Evolutionary conservation across 2,329 filamentous ascomycete genomes (phyloP).

Genomic region (Colletotrichum sp.): DNA sequence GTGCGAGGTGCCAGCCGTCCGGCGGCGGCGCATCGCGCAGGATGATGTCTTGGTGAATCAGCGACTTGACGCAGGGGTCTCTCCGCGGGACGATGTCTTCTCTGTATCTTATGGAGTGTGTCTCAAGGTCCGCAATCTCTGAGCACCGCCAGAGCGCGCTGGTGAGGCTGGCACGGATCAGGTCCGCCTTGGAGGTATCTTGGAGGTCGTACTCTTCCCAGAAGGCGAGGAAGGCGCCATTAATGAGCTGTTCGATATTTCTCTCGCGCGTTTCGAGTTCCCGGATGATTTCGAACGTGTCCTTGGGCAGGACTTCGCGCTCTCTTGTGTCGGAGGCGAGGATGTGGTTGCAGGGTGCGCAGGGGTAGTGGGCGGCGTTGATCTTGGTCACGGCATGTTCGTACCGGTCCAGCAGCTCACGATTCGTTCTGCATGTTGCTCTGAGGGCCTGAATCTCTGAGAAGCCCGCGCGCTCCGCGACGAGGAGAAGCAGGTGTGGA

Average conservation of each 20-base stretch:
- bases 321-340: constrained; percentile 18
- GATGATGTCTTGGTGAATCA: constrained; percentile 18
- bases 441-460: constrained; percentile 11
- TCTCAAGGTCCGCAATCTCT: constrained; percentile 17
- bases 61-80: constrained; percentile 9
- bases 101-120: constrained; percentile 14
- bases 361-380: constrained; percentile 5
- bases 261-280: constrained; percentile 18
- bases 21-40: constrained; percentile 5
- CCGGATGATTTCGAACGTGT: constrained; percentile 9
- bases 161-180: background rate
- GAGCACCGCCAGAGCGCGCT: constrained; percentile 19
- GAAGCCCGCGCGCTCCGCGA: constrained; percentile 9
- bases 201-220: constrained; percentile 14
- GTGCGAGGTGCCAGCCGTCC: constrained; percentile 11
- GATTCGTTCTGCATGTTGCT: constrained; percentile 10
- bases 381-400: constrained; percentile 14
- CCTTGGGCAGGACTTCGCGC: constrained; percentile 3
- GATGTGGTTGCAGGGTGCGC: constrained; percentile 4
- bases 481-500: constrained; percentile 10
- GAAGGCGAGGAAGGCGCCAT: constrained; percentile 9
- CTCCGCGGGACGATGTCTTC: constrained; percentile 4
- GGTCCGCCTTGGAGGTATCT: background rate
- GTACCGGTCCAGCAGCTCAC: constrained; percentile 14
- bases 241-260: constrained; percentile 13